Evolutionary conservation across 129 eudicot species (phyloP), one percentile per base, ranked within the genome.

Genomic region (Ambrosia artemisiifolia): DNA sequence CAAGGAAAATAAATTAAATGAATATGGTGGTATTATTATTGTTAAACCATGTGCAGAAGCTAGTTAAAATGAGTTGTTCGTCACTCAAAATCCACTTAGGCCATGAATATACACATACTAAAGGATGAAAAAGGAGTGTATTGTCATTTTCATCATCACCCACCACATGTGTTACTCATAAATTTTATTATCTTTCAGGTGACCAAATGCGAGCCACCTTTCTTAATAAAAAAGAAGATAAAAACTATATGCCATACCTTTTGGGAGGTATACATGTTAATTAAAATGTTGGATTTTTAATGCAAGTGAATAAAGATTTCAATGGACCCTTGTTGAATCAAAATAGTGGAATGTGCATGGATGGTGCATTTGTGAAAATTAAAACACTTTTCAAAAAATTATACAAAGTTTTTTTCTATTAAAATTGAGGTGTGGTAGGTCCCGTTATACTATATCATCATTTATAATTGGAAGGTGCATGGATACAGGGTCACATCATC

Each of bases 41-140:
- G 14, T 13, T 6, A 61, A 40, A 20, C 7, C 82, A 78, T 78
- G 82, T 78, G 82, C 82, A 63, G 46, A 71, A 54, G 82, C 60
- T 78, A 78, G 54, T 63, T 71, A 78, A 43, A 78, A 78, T 78
- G 82, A 78, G 77, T 78, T 78, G 82, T 71, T 62, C 51, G 42
- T 78, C 67, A 70, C 72, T 63, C 62, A 67, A 71, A 71, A 78
- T 78, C 47, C 77, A 71, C 69, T 63, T 42, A 63, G 34, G 62
- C 6, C 48, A 59, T 49, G 54, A 49, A 75, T 34, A 56, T 24
- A 7, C 51, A 67, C 54, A 46, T 67, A 67, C 34, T 3, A 30
- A 32, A 64, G 49, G 24, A 11, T 49, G 51, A 69, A 48, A 32
- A 61, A 44, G 77, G 76, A 32, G 66, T 28, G 17, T 53, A 30